Base-by-base conservation (phyloP, 2,329 filamentous ascomycete species). In the Fusarium sp. region DNA sequence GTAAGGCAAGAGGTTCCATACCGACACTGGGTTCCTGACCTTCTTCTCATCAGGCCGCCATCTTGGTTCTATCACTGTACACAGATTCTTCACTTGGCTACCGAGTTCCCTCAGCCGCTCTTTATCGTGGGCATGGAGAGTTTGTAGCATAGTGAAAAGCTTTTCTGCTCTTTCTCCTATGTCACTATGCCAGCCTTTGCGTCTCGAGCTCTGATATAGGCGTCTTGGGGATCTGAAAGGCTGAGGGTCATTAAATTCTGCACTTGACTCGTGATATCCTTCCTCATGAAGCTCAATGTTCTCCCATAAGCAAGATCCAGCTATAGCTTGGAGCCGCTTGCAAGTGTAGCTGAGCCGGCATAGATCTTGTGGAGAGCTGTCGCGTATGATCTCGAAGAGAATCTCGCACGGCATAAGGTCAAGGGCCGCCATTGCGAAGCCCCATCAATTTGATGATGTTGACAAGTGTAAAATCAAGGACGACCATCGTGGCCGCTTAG, bases 231-330 rank as follows among this genome's bases (percentile, higher is more conserved):
- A 14, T 15, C 36, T 54, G 17, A 54, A 53, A 7, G 59, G 58
- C 1, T 34, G 15, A 5, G 69, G 63, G 6, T 60, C 39, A 2
- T 34, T 54, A 3, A 68, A 31, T 20, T 71, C 69, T 2, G 26
- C 49, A 4, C 54, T 49, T 2, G 66, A 71, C 13, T 63, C 57
- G 6, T 72, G 67, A 17, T 71, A 69, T 3, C 60, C 58, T 2
- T 13, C 24, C 7, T 46, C 40, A 15, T 72, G 70, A 8, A 72
- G 38, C 13, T 72, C 67, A 8, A 72, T 66, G 4, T 60, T 48
- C 5, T 11, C 18, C 69, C 69, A 71, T 8, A 72, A 4, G 1
- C 33, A 33, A 2, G 39, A n/a, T 7, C 42, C 22, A 1, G 53
- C 48, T 3, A 71, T 6, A 4, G n/a, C 9, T 7, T 33, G 54